Percentiles rank a stretch among this genome's conserved stretches.
Conservation (phyloP, 139 green algal species). For the Coelastrella sp. region DNA sequence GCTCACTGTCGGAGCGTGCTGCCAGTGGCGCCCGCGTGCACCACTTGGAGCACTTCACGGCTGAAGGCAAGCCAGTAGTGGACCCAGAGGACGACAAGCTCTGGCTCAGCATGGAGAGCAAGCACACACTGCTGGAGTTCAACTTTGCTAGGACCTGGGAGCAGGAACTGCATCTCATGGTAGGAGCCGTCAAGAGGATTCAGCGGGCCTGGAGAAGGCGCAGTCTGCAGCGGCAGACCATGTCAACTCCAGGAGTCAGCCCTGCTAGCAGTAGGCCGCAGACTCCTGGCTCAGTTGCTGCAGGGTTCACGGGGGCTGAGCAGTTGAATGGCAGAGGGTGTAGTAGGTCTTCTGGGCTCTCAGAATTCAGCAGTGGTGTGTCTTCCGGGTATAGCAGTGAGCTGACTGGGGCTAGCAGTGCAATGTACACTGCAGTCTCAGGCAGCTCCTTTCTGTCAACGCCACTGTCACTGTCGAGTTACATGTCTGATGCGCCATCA, state of each 20-base stretch:
- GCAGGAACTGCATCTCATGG: constrained; percentile 45
- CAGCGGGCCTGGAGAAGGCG: constrained; percentile 35
- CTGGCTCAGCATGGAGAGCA: constrained; percentile 46
- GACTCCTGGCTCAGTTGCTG: background rate
- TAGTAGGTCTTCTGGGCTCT: background rate
- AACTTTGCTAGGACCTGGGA: constrained; percentile 43
- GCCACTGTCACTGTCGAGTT: background rate
- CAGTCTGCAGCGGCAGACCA: background rate
- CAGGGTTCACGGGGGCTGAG: background rate
- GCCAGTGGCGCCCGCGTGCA: constrained; percentile 10
- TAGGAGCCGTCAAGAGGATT: constrained; percentile 40
- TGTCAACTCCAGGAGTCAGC: background rate
- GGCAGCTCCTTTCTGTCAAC: background rate
- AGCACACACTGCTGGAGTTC: constrained; percentile 52
- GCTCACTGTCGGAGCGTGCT: background rate
- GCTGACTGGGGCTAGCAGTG: background rate
- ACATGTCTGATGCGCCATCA: background rate
- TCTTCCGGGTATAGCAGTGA: background rate
- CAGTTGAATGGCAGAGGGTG: background rate
- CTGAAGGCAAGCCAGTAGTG: constrained; percentile 45
- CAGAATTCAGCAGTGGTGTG: background rate
- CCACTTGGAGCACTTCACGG: constrained; percentile 29
- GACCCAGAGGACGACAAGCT: constrained; percentile 52
- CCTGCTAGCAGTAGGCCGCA: background rate
- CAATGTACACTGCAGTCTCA: background rate